A percentile compares a stretch with the other conserved stretches of the same genome.
phyloP scores from a whole-genome alignment of 2,329 filamentous ascomycete genomes.

The Arachnopeziza araneosa region DNA sequence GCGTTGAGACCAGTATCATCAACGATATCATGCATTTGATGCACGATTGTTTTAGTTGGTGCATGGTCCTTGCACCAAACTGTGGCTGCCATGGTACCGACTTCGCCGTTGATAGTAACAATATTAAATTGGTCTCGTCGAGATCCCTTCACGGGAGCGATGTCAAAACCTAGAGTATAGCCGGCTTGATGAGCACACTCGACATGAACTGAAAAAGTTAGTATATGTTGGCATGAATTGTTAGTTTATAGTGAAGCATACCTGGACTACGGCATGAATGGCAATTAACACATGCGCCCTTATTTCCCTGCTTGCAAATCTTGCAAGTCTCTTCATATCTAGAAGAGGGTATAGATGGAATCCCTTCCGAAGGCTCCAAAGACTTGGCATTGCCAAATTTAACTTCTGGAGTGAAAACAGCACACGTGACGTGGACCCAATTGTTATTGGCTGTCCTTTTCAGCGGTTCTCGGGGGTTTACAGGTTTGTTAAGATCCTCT shows the following conservation, averaged over 20 bases:
- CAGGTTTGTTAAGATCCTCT: slow-evolving; percentile 74
- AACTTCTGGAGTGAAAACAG: slow-evolving; percentile 85
- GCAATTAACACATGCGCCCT: slow-evolving; percentile 79
- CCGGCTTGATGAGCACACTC: slow-evolving; percentile 83
- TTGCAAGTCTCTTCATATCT: slow-evolving; percentile 77
- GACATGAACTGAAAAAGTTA: slow-evolving; percentile 56
- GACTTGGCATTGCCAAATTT: slow-evolving; percentile 83
- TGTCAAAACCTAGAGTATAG: slow-evolving; percentile 83
- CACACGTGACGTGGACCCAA: slow-evolving; percentile 94
- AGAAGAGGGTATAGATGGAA: slow-evolving; percentile 70
- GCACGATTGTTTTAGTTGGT: slow-evolving; percentile 64
- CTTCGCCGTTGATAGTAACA: slow-evolving; percentile 75
- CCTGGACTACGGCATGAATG: slow-evolving; percentile 58
- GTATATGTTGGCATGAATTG: background rate
- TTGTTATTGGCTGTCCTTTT: slow-evolving; percentile 96
- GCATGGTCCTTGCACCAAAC: slow-evolving; percentile 90
- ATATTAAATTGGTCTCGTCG: slow-evolving; percentile 75
- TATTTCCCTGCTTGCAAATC: slow-evolving; percentile 63
- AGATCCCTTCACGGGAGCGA: slow-evolving; percentile 83
- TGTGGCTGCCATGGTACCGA: slow-evolving; percentile 74
- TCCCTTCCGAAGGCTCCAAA: slow-evolving; percentile 82
- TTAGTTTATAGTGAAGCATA: slow-evolving; percentile 20
- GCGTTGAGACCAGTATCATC: slow-evolving; percentile 64
- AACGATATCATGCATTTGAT: slow-evolving; percentile 72
- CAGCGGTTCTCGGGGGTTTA: slow-evolving; percentile 80